Base-by-base conservation (phyloP, 2,329 filamentous ascomycete genomes). In the Nemania diffusa region DNA sequence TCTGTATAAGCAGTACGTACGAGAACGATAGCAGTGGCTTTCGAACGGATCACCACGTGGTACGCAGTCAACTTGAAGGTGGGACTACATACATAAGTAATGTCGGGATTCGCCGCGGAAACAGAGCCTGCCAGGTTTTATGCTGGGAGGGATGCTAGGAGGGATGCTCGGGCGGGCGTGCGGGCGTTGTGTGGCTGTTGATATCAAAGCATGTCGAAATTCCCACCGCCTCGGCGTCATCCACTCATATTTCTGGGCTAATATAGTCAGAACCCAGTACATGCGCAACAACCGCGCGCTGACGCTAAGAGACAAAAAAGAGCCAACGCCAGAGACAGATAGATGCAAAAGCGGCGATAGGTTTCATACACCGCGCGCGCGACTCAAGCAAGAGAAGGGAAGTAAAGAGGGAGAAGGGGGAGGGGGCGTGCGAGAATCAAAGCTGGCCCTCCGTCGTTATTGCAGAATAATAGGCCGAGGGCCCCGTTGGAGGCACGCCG, bases 201-300 rank as follows among this genome's bases (percentile, higher is more conserved):
- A 72, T 57, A 57, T 64, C 65, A 34, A n/a, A 51, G 57, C 56
- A 44, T 59, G 55, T 59, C 62, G 29, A 51, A 42, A 62, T 67
- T 40, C 26, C 59, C 61, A 66, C 60, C 60, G 66, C 42, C 63
- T 62, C 60, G 34, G 59, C 8, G 52, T 64, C 59, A 63, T 69
- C 71, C 70, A 73, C 68, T 69, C 70, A 70, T 59, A 59, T 70
- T 57, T 65, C 58, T 52, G 50, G 52, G 64, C 66, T 66, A 64
- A 70, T 63, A 68, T 62, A 64, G 61, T 65, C 65, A 67, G 22
- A 59, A 59, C 67, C 62, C 64, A 58, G 50, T 64, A 34, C 61
- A 66, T 67, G 71, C 62, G 65, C 75, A 80, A 76, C 78, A 80
- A 81, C 77, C 79, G 79, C 79, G 79, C 78, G 78, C 71, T 78